Conservation (phyloP, 768 basidiomycete species). For the Amanita thiersii region DNA sequence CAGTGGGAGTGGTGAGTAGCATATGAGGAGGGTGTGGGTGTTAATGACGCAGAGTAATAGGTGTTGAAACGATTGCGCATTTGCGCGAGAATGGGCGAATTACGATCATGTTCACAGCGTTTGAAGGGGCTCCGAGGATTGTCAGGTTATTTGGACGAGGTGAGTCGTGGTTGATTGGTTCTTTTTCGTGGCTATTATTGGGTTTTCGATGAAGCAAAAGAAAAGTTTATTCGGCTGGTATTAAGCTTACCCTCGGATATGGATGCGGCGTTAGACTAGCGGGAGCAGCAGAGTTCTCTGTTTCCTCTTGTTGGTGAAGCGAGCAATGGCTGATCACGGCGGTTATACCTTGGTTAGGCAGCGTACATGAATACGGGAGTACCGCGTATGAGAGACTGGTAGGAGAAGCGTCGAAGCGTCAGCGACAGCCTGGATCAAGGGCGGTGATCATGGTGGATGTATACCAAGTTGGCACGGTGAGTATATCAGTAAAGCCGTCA, state of each 20-base stretch:
- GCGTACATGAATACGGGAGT: slow-evolving; percentile 53
- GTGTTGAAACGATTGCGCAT: slow-evolving; percentile 35
- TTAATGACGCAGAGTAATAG: slow-evolving; percentile 17
- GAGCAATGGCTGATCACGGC: too few species aligned
- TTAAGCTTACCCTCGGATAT: too few species aligned
- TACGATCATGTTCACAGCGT: slow-evolving; percentile 53
- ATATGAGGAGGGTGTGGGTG: background rate
- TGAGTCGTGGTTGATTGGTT: slow-evolving; percentile 17
- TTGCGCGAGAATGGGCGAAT: slow-evolving; percentile 54
- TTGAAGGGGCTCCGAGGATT: slow-evolving; percentile 52
- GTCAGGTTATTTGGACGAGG: slow-evolving; percentile 52
- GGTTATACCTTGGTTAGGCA: slow-evolving; percentile 27
- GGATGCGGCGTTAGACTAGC: too few species aligned
- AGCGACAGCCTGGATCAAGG: slow-evolving; percentile 47
- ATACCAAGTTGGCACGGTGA: slow-evolving; percentile 42
- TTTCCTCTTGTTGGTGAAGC: background rate
- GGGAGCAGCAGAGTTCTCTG: too few species aligned
- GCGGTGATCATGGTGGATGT: slow-evolving; percentile 56
- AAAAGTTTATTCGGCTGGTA: background rate
- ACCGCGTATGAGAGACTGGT: slow-evolving; percentile 49
- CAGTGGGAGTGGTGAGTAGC: slow-evolving; percentile 51
- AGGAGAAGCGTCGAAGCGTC: slow-evolving; percentile 24
- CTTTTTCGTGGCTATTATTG: background rate
- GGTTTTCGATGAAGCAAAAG: background rate
- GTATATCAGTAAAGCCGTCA: too few species aligned